These are phyloP conservation scores for Vanderwaltozyma polyspora DNA, from an alignment of 805 yeast species.

Conservation along the genomic window DNA sequence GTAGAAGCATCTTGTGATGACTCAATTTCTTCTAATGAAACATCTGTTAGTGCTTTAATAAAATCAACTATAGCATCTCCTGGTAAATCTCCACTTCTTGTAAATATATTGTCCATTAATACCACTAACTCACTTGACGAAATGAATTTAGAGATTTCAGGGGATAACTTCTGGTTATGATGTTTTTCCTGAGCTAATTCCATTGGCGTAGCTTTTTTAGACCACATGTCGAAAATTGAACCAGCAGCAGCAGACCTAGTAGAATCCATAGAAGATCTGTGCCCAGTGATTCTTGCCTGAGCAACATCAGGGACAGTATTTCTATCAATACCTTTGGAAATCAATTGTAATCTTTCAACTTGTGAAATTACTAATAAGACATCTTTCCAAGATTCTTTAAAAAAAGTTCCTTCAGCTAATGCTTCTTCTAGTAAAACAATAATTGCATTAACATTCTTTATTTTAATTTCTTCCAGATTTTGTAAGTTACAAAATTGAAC, in stretches of 20 bases:
- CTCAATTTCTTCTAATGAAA: conserved; percentile 82
- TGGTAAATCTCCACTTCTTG: conserved; percentile 64
- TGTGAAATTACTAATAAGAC: conserved; percentile 76
- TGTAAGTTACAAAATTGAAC: conserved; percentile 76
- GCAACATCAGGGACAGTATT: conserved; percentile 77
- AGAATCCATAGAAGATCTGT: conserved; percentile 42
- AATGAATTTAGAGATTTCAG: conserved; percentile 45
- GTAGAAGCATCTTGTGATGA: conserved; percentile 70
- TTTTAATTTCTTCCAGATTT: conserved; percentile 64
- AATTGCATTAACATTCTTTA: conserved; percentile 75
- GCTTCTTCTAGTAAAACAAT: conserved; percentile 65
- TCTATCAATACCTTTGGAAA: conserved; percentile 80
- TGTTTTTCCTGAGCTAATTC: conserved; percentile 62
- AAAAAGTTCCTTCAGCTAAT: conserved; percentile 61
- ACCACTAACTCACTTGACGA: conserved; percentile 62
- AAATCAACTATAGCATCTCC: conserved; percentile 83
- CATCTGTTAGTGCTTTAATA: conserved; percentile 76
- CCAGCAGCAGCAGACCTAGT: conserved; percentile 32
- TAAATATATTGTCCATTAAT: conserved; percentile 76
- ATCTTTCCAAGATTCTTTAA: conserved; percentile 75
- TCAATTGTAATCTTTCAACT: conserved; percentile 78
- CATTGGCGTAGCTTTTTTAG: conserved; percentile 42
- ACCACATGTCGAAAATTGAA: conserved; percentile 46
- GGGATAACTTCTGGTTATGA: conserved; percentile 56
- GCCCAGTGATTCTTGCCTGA: conserved; percentile 55